Evolutionary conservation across 2,329 filamentous ascomycete species (phyloP), one percentile per base, ranked within the genome.

Genomic region (Ophioceras dolichostomum): DNA sequence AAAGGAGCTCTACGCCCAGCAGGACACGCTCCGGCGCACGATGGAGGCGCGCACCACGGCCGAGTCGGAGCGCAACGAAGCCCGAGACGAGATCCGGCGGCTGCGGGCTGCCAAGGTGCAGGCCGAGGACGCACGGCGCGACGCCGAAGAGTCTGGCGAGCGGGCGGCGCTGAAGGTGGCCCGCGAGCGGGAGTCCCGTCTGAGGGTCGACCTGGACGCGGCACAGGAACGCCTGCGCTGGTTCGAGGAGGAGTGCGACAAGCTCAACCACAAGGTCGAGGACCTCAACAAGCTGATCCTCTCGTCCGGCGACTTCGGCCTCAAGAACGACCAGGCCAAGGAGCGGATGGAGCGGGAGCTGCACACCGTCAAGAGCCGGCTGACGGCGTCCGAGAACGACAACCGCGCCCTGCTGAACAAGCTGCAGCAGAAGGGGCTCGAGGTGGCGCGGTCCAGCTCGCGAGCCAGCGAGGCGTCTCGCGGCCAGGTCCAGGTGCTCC

Each of bases 381-480:
- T 98, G 29, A 73, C 81, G 7, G 91, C 89, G 18, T 96, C 89
- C 0, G 89, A 98, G 56, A 95, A 96, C 49, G 89, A 96, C 60
- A 96, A 96, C 51, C 80, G 86, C 36, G 81, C 87, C 5, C 66
- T 98, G n/a, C 70, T 96, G 46, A 96, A 95, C 63, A 96, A 96
- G 59, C 70, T 98, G 14, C 89, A 96, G 51, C 89, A 96, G 52
- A 96, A 96, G 65, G 91, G 93, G 21, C 71, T 98, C 6, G 89
- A 98, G 53, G 93, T 98, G 56, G 89, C 89, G 29, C 76, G 91
- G 32, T 91, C 89, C 1, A 85, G 76, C 42, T 94, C 88, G 5
- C 80, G 81, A 41, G 89, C 83, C 21, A 87, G 75, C 43, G 89
- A 96, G 48, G 83, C 78, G 22, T 84, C 87, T 33, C 79, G 88